Evolutionary conservation across 768 basidiomycete species (phyloP), one percentile per base, ranked within the genome.

Genomic region (Amanita fuliginea): DNA sequence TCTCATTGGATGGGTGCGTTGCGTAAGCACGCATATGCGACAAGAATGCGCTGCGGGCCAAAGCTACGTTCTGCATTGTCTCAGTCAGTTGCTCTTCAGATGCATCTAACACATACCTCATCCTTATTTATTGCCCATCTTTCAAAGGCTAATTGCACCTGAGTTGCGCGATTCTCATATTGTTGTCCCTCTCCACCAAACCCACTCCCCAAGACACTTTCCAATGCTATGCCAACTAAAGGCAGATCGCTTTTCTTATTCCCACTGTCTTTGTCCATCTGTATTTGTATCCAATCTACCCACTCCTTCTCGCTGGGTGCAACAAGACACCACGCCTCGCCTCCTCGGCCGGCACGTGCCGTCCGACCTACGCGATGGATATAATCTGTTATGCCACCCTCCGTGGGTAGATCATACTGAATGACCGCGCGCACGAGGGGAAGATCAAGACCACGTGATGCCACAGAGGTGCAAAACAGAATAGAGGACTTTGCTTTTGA

Each of bases 21-120:
- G 96, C 86, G 64, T 98, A 99, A 0, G 96, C 96, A 47, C 95
- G 79, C 71, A 97, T 81, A 63, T 95, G 92, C 0, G 95, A 96
- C 32, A 80, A 72, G 68, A 85, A 99, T 0, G 93, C 96, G 57
- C 76, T 84, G 24, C 89, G 79, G 14, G 96, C 92, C 13, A 83
- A 62, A 11, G 73, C 71, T 10, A 80, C 71, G 59, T 94, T 83
- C 96, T 98, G 53, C 2, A 52, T 45, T 34, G 40, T 34, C 13
- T 50, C 24, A 28, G 36, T 18, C 14, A 5, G 45, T 16, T 49
- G 46, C n/a, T 26, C 19, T 7, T 47, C 11, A 36, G 59, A 7
- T 13, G 19, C 48, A 39, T 39, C 49, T 28, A 26, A 14, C 8
- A 49, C 55, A 14, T 53, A 94, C 95, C 59, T 83, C 73, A 64